Base-by-base conservation (phyloP, 306 rosid genomes). In the Vigna unguiculata region DNA sequence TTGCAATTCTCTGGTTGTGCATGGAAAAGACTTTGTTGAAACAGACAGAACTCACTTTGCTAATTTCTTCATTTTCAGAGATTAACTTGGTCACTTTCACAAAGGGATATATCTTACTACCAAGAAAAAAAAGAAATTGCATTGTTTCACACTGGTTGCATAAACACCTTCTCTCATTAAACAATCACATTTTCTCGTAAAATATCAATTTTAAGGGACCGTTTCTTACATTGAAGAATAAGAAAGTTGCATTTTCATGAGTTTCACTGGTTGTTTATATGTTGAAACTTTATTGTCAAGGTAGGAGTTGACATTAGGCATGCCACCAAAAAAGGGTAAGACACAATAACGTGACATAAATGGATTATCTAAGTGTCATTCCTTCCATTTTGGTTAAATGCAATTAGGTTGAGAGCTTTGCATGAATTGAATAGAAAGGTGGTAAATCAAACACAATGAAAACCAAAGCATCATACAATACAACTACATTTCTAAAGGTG, bases 261-360 rank as follows among this genome's bases (percentile, higher is more conserved):
- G 45, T 60, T 12, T 30, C 67, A 60, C 7, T 59, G 9, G 67
- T 25, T 57, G 32, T 57, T 59, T 59, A 15, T 28, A 59, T 2
- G 65, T 28, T 59, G 12, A 59, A 59, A 28, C 5, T 59, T 59
- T 28, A 7, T 59, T 59, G 9, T 28, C 41, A 59, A 28, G 7
- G 67, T 58, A 28, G 43, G 66, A 59, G 66, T 15, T 59, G 43
- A 59, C 15, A 59, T 28, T 4, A 22, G 4, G 16, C 6, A 2
- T 59, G 41, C 66, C 41, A 59, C 66, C 66, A 28, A 28, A 15
- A 58, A 25, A 24, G 15, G 17, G 40, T 12, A 58, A 58, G 65
- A 28, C 20, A 28, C 40, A 58, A 58, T 0, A 58, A 59, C 11
- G 12, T 15, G 14, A 28, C 11, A 14, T 59, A 2, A 14, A 28